Conservation (phyloP, 148 eudicot species). For the Diospyros lotus region DNA sequence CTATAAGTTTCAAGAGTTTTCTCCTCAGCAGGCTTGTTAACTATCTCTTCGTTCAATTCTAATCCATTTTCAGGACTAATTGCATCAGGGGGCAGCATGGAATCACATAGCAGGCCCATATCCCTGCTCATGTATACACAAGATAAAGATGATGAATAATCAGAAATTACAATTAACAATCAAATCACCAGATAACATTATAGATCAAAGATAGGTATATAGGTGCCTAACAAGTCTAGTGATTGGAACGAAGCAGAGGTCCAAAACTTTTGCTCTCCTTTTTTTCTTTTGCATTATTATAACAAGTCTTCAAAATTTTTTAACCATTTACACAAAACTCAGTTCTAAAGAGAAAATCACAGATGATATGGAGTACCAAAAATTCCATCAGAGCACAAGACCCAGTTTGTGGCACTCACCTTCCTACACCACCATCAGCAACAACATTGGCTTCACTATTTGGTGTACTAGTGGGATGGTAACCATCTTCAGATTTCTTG, state of each 20-base stretch:
- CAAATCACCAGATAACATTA: no score
- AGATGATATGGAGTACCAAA: neutral
- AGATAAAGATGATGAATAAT: neutral
- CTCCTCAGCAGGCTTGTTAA: neutral
- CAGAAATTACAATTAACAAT: no score
- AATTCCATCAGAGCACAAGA: neutral
- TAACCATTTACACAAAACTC: no score
- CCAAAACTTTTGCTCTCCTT: no score
- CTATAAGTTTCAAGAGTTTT: slow-evolving; percentile 1
- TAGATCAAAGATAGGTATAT: no score
- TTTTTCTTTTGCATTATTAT: no score
- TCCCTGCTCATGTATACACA: neutral
- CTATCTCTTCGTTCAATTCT: neutral
- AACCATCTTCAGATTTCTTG: slow-evolving; percentile 5
- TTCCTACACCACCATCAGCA: slow-evolving; percentile 23
- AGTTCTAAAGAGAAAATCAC: no score
- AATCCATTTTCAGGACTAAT: neutral
- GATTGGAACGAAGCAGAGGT: no score
- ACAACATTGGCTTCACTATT: slow-evolving; percentile 12
- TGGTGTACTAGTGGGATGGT: neutral
- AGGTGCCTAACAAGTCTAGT: no score
- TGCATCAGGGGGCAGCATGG: neutral
- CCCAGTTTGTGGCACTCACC: slow-evolving; percentile 25
- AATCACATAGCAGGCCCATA: neutral
- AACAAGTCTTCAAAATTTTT: no score